phyloP scores from a whole-genome alignment of 2,329 filamentous ascomycete genomes.

The Pseudocercospora fijiensis region DNA sequence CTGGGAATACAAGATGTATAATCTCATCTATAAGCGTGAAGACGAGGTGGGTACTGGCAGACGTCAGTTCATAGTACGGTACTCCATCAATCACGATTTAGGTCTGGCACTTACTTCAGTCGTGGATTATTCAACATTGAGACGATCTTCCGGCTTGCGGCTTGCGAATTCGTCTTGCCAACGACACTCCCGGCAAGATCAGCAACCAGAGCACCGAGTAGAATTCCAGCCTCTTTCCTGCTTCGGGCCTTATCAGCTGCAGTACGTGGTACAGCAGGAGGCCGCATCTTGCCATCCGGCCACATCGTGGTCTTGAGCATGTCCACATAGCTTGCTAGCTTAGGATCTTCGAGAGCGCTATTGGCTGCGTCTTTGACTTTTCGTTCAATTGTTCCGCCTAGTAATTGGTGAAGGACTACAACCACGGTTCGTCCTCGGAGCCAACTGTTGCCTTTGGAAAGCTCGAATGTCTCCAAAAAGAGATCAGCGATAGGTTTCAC shows the following conservation, averaged over 20 bases:
- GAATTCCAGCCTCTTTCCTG: slow-evolving; percentile 80
- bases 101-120: slow-evolving; percentile 67
- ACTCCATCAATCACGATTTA: neutral
- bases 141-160: slow-evolving; percentile 82
- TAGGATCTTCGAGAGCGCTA: slow-evolving; percentile 72
- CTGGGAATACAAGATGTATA: slow-evolving; percentile 46
- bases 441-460: slow-evolving; percentile 96
- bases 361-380: slow-evolving; percentile 86
- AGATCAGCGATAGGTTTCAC: slow-evolving; percentile 98
- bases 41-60: slow-evolving; percentile 49
- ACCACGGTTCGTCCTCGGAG: slow-evolving; percentile 92
- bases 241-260: slow-evolving; percentile 73
- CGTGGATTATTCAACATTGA: slow-evolving; percentile 87
- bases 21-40: slow-evolving; percentile 53
- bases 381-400: slow-evolving; percentile 93
- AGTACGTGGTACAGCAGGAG: slow-evolving; percentile 58
- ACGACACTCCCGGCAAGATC: slow-evolving; percentile 93
- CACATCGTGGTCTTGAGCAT: slow-evolving; percentile 76
- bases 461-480: slow-evolving; percentile 91
- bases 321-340: slow-evolving; percentile 71
- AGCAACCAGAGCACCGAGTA: slow-evolving; percentile 85
- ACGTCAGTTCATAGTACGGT: slow-evolving; percentile 27
- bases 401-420: slow-evolving; percentile 89
- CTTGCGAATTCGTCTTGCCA: slow-evolving; percentile 84
- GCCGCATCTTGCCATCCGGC: slow-evolving; percentile 65